Percentiles rank a stretch among this genome's conserved stretches.
Conservation (phyloP, 2,329 filamentous ascomycete species). For the Neofusicoccum cordaticola region DNA sequence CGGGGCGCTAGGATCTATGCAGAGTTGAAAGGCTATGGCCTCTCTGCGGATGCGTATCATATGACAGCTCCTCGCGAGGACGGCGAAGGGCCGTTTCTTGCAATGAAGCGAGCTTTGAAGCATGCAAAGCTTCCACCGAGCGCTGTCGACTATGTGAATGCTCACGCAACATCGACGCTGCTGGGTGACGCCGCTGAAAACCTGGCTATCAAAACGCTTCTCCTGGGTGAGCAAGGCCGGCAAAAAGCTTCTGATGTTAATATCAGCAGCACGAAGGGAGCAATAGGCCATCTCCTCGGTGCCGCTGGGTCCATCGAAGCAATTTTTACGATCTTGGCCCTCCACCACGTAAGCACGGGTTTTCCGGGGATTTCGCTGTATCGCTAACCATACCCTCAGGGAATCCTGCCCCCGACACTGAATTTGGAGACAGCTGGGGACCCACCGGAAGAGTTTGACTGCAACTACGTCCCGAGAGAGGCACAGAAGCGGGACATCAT, state of each 20-base stretch:
- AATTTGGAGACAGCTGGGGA: conserved; percentile 67
- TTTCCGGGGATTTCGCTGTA: background rate
- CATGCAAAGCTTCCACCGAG: conserved; percentile 67
- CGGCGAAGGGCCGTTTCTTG: conserved; percentile 74
- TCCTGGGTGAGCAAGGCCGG: conserved; percentile 71
- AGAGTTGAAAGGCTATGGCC: conserved; percentile 83
- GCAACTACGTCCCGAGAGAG: conserved; percentile 77
- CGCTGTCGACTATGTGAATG: conserved; percentile 87
- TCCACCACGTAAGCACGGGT: conserved; percentile 64
- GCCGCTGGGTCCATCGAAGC: conserved; percentile 90
- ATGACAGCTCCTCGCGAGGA: conserved; percentile 87
- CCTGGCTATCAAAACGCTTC: conserved; percentile 71
- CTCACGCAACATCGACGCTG: conserved; percentile 84
- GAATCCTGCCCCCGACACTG: conserved; percentile 77
- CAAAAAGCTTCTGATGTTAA: conserved; percentile 63
- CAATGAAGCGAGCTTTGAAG: conserved; percentile 80
- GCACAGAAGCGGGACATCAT: conserved; percentile 61
- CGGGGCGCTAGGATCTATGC: conserved; percentile 82
- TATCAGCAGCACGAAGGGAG: conserved; percentile 91
- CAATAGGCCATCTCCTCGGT: conserved; percentile 85
- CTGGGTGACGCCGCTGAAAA: conserved; percentile 90
- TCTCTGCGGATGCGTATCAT: conserved; percentile 86
- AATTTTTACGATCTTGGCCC: conserved; percentile 75
- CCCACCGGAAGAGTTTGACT: conserved; percentile 63
- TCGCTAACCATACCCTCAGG: conserved; percentile 48